A percentile compares a stretch with the other conserved stretches of the same genome.
These are phyloP conservation scores for Trichoderma sp. DNA, from an alignment of 2,329 filamentous ascomycete species.

Conservation along the genomic window DNA sequence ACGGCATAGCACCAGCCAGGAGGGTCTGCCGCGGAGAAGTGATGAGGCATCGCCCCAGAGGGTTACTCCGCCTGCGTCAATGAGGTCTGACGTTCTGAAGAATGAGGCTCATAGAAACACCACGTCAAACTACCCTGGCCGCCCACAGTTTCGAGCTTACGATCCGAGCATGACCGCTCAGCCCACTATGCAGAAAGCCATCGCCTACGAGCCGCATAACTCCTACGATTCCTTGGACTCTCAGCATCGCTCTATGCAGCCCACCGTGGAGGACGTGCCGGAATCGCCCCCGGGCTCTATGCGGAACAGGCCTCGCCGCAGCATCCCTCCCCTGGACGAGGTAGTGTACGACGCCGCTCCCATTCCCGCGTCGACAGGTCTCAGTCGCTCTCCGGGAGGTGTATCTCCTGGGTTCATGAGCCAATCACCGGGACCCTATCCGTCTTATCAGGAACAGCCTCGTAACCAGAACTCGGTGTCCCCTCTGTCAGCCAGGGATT, in stretches of 20 bases:
- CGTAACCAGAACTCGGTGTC: slow-evolving; percentile 35
- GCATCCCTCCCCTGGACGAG: slow-evolving; percentile 41
- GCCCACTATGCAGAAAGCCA: slow-evolving; percentile 14
- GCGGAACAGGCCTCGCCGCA: slow-evolving; percentile 36
- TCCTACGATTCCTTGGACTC: slow-evolving; percentile 55
- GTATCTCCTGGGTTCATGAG: slow-evolving; percentile 37
- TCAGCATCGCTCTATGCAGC: slow-evolving; percentile 58
- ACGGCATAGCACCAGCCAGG: slow-evolving; percentile 50
- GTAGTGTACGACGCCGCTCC: slow-evolving; percentile 44
- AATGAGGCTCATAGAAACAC: slow-evolving; percentile 60
- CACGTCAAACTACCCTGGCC: slow-evolving; percentile 53
- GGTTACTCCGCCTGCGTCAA: slow-evolving; percentile 51
- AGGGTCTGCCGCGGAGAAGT: slow-evolving; percentile 45
- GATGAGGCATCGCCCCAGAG: slow-evolving; percentile 49
- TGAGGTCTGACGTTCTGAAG: slow-evolving; percentile 61
- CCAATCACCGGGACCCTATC: slow-evolving; percentile 33
- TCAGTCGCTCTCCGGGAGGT: slow-evolving; percentile 41
- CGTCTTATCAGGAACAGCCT: slow-evolving; percentile 33
- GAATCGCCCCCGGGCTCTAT: slow-evolving; percentile 48
- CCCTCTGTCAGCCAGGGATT: slow-evolving; percentile 41
- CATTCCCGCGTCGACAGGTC: slow-evolving; percentile 50
- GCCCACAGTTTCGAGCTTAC: slow-evolving; percentile 55
- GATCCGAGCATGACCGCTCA: slow-evolving; percentile 48
- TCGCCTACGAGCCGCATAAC: slow-evolving; percentile 43
- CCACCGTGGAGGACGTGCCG: slow-evolving; percentile 65